These are phyloP conservation scores for Diaporthe sp. DNA, from an alignment of 2,329 filamentous ascomycete species.

Conservation along the genomic window DNA sequence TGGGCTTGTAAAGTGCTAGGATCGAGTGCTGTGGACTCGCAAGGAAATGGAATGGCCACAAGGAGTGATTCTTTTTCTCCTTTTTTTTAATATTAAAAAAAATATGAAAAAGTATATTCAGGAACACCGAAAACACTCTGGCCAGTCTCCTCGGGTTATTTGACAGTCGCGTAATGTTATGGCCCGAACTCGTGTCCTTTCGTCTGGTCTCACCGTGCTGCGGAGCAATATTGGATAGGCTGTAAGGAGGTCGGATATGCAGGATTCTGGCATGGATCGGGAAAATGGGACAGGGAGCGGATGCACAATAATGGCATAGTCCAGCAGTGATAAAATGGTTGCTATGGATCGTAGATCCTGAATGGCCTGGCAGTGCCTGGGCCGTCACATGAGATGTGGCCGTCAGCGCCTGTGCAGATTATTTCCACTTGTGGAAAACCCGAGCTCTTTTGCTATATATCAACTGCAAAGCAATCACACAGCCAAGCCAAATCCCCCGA, in stretches of 20 bases:
- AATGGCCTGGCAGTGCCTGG: conserved; percentile 12
- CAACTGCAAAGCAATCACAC: conserved; percentile 15
- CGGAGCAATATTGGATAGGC: not conserved
- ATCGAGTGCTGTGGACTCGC: not conserved
- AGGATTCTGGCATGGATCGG: conserved; percentile 2
- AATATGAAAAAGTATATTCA: not conserved
- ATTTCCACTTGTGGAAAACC: conserved; percentile 11
- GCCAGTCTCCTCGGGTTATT: not conserved
- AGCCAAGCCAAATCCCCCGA: conserved; percentile 11
- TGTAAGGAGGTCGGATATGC: not conserved
- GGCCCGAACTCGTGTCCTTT: not conserved
- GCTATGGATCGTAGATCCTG: not conserved
- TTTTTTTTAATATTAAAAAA: no score
- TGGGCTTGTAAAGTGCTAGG: no score
- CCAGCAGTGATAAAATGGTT: not conserved
- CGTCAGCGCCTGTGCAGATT: conserved; percentile 17
- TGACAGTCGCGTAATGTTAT: not conserved
- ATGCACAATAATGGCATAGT: conserved; percentile 2
- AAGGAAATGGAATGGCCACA: not conserved
- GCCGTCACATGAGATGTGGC: not conserved
- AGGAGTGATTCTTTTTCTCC: not conserved
- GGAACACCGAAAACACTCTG: not conserved
- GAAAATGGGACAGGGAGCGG: conserved; percentile 16
- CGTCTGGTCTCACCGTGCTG: not conserved
- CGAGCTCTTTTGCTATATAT: not conserved